Evolutionary conservation across 257 asterid genomes (phyloP), one percentile per base, ranked within the genome.

Genomic region (Gentiana macrophylla): DNA sequence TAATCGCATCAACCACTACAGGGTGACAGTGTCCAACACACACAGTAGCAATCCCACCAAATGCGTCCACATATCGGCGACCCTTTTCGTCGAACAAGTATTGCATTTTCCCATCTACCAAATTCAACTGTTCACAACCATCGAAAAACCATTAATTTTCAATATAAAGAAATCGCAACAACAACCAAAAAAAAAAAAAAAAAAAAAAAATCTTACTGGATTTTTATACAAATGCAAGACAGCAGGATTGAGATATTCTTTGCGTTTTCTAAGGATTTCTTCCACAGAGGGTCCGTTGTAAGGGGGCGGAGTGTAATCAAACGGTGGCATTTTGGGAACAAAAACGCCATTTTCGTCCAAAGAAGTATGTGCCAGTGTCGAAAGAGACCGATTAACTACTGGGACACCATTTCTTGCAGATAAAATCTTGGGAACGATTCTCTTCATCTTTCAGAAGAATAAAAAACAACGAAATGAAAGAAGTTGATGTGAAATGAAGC

Each of bases 71-170:
- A 70, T 87, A 91, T 46, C 96, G 62, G 67, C 90, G 72, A 32
- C 96, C 96, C 62, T 69, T 75, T 0, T 80, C 95, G 62, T 91
- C 96, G 56, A 78, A 91, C 62, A 91, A 49, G 58, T 87, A 91
- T 67, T 91, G 98, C 96, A 84, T 87, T 79, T 87, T 87, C 56
- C 98, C 96, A 37, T 91, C 94, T 2, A 91, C 96, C 93, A 91
- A 63, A 71, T 68, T 75, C 72, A 91, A 51, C 98, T 91, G 72
- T 66, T 46, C 57, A 53, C 49, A 32, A 10, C 57, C 53, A 38
- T 50, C 3, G 35, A 50, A 11, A 45, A 54, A 44, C 24, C 24
- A 4, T 6, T 34, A n/a, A 32, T 1, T 44, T 13, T 35, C 12
- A 32, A 55, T 38, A 13, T 41, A 8, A 24, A 8, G 34, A 51